These are phyloP conservation scores for Metschnikowia aberdeeniae DNA, from an alignment of 805 yeast species.

Conservation along the genomic window DNA sequence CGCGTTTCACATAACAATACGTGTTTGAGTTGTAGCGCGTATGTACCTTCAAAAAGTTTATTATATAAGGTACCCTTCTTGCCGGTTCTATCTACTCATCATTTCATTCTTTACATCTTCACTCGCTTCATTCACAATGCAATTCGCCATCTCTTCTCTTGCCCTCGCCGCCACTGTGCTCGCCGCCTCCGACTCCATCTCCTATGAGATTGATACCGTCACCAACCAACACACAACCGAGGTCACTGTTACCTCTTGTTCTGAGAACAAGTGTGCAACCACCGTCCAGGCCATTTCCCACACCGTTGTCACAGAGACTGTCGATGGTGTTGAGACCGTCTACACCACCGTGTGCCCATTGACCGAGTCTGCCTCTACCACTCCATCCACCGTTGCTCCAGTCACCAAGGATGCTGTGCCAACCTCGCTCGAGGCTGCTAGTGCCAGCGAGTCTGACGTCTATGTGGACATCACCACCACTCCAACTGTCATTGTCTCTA, in stretches of 20 bases:
- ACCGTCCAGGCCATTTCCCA: conserved; percentile 15
- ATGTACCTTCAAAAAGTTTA: background rate
- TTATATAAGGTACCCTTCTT: conserved; percentile 2
- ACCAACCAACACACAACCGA: conserved; percentile 24
- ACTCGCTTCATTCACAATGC: conserved; percentile 16
- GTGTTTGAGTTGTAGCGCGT: background rate
- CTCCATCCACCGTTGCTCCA: conserved; percentile 7
- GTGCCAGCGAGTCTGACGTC: conserved; percentile 27
- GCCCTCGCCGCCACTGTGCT: conserved; percentile 21
- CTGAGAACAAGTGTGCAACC: conserved; percentile 19
- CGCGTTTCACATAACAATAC: background rate
- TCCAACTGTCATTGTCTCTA: conserved; percentile 45
- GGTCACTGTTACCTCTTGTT: conserved; percentile 26
- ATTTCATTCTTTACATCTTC: background rate
- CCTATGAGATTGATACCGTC: conserved; percentile 17
- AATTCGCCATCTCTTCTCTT: conserved; percentile 18
- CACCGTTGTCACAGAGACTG: conserved; percentile 22
- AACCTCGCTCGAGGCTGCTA: conserved; percentile 12
- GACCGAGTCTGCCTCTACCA: conserved; percentile 15
- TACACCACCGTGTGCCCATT: conserved; percentile 20
- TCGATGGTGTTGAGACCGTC: conserved; percentile 23
- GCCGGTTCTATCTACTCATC: background rate
- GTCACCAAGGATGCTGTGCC: conserved; percentile 7
- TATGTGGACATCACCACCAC: conserved; percentile 50
- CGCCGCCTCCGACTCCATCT: conserved; percentile 20